Evolutionary conservation across 768 basidiomycete genomes (phyloP).

Genomic region (Amanita pseudoporphyria): DNA sequence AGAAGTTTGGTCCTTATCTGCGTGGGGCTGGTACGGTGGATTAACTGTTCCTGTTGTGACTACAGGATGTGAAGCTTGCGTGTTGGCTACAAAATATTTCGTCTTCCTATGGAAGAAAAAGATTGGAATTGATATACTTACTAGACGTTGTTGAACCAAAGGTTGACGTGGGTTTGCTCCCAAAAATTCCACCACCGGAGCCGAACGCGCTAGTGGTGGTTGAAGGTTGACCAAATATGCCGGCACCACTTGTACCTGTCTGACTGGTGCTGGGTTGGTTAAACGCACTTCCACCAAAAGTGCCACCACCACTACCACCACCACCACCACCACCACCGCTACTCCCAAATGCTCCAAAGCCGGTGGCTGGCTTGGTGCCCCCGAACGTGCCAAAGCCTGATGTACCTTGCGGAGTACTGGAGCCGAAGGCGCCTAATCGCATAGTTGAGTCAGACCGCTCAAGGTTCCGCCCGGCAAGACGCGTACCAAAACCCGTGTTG

Average conservation of each 20-base stretch:
- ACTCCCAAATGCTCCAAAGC: slow-evolving; percentile 58
- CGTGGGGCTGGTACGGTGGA: slow-evolving; percentile 47
- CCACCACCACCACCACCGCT: too few relatives aligned
- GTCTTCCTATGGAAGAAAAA: not conserved
- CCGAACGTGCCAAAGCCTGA: slow-evolving; percentile 45
- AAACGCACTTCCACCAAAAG: slow-evolving; percentile 45
- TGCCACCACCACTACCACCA: slow-evolving; percentile 39
- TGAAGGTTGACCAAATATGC: slow-evolving; percentile 41
- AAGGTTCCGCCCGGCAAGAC: slow-evolving; percentile 11
- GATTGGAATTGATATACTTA: not conserved
- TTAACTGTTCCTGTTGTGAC: slow-evolving; percentile 64
- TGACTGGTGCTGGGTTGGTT: slow-evolving; percentile 24
- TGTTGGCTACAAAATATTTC: slow-evolving; percentile 2
- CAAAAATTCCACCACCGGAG: slow-evolving; percentile 25
- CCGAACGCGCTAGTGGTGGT: slow-evolving; percentile 38
- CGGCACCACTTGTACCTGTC: slow-evolving; percentile 18
- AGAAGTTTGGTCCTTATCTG: slow-evolving; percentile 51
- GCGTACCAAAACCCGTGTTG: slow-evolving; percentile 34
- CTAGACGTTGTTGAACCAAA: slow-evolving; percentile 29
- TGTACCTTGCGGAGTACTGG: slow-evolving; percentile 26
- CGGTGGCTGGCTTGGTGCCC: slow-evolving; percentile 56
- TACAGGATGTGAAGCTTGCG: slow-evolving; percentile 26
- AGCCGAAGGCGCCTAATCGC: slow-evolving; percentile 35
- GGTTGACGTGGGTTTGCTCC: slow-evolving; percentile 26
- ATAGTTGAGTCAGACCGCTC: not conserved